Base-by-base conservation (phyloP, 129 eudicot genomes). In the Centaurea solstitialis region DNA sequence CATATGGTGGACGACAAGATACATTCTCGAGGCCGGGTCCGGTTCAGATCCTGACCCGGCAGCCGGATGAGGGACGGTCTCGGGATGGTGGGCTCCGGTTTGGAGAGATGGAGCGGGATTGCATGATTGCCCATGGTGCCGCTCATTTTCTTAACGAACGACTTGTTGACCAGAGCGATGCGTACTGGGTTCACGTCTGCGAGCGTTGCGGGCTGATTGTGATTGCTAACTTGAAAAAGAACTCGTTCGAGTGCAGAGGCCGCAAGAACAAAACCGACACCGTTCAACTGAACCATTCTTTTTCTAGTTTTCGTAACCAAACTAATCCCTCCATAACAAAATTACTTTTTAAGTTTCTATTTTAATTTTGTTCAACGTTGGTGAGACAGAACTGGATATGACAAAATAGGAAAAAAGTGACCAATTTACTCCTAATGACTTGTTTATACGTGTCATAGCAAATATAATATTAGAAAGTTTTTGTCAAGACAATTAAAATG, bases 71-170 rank as follows among this genome's bases (percentile, higher is more conserved):
- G 79, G 99, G 99, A 18, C 83, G 99, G 66, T 95, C 98, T 11
- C 94, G 99, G 81, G 99, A 95, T 67, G 99, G 99, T 66, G 99
- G 99, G 69, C 90, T 95, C 9, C 87, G 99, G 12, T 93, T 95
- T 78, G 99, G 99, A 10, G 99, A 95, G 73, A 95, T 95, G 99
- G 99, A 95, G 40, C 85, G 99, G 10, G 99, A 95, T 73, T 95
- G 99, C 39, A 95, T 95, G 98, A 95, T 95, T 85, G 99, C 99
- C 0, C 98, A 95, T 78, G 99, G 99, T 9, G 99, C 99, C 33
- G 99, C 99, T 15, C 91, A 91, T 83, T 95, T 95, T 68, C 93
- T 95, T 28, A n/a, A n/a, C n/a, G n/a, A n/a, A n/a, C n/a, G n/a
- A n/a, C n/a, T n/a, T n/a, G n/a, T n/a, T n/a, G n/a, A n/a, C n/a